Conservation (phyloP, 495 filamentous ascomycete genomes). For the Talaromyces adpressus region DNA sequence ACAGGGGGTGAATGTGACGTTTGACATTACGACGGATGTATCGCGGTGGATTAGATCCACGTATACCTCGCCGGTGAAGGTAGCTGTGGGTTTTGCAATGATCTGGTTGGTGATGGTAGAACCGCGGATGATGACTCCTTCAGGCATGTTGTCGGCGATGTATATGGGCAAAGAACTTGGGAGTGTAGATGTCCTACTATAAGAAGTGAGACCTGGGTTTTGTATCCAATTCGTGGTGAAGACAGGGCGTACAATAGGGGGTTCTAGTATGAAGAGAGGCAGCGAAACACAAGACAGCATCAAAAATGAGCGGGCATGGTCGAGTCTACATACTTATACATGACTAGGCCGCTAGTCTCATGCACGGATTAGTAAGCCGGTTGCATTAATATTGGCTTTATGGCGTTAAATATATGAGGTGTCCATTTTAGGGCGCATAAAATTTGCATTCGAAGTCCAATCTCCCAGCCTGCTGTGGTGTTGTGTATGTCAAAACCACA, state of each 20-base stretch:
- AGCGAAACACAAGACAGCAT: background rate
- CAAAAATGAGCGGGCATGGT: background rate
- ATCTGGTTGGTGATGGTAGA: background rate
- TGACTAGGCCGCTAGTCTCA: background rate
- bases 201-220: background rate
- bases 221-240: background rate
- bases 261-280: background rate
- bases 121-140: background rate
- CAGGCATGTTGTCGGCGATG: background rate
- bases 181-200: background rate
- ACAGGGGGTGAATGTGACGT: slow-evolving; percentile 19
- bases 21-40: slow-evolving; percentile 6
- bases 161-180: background rate
- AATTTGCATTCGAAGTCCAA: background rate
- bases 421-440: background rate
- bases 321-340: background rate
- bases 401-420: background rate
- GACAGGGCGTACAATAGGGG: background rate
- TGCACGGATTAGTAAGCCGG: background rate
- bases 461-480: background rate
- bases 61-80: slow-evolving; percentile 19
- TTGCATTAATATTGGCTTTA: background rate
- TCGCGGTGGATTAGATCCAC: slow-evolving; percentile 13
- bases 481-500: background rate
- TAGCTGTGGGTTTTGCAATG: slow-evolving; percentile 11